These are phyloP conservation scores for Scopulariopsis brevicaulis DNA, from an alignment of 2,329 filamentous ascomycete genomes.

Conservation along the genomic window DNA sequence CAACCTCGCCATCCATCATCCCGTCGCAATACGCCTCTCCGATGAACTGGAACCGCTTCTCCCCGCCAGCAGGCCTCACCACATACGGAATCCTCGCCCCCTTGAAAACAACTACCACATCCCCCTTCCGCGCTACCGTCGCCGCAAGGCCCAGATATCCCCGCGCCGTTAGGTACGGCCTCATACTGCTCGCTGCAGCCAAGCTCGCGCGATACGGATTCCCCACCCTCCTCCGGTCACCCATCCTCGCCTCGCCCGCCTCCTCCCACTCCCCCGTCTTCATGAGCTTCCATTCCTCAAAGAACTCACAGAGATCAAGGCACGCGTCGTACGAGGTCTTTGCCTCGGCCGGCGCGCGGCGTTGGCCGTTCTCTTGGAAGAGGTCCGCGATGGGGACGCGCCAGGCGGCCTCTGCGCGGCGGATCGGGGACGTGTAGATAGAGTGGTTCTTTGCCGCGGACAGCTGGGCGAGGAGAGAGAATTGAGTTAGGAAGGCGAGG, in stretches of 20 bases:
- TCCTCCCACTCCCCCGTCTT: neutral
- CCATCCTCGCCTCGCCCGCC: neutral
- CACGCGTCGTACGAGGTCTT: neutral
- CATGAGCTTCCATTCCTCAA: neutral
- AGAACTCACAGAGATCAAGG: neutral
- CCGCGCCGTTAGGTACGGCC: conserved; percentile 15
- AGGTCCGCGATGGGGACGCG: neutral
- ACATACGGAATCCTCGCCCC: conserved; percentile 17
- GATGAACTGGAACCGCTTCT: conserved; percentile 13
- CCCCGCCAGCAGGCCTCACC: conserved; percentile 8
- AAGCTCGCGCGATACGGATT: neutral
- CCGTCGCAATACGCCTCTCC: conserved; percentile 21
- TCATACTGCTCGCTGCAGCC: neutral
- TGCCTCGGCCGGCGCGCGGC: neutral
- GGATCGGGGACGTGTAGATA: neutral
- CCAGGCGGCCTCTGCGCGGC: neutral
- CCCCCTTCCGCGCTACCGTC: conserved; percentile 10
- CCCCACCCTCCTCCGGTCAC: neutral
- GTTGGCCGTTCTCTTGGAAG: neutral
- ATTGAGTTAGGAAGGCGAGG: neutral
- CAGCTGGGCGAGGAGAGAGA: neutral
- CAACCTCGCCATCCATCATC: conserved; percentile 19
- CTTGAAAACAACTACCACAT: conserved; percentile 15
- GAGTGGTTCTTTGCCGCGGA: neutral
- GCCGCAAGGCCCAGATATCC: conserved; percentile 18